These are phyloP conservation scores for Coemansia reversa DNA, from an alignment of 192 early-diverging fungal species.

Conservation along the genomic window DNA sequence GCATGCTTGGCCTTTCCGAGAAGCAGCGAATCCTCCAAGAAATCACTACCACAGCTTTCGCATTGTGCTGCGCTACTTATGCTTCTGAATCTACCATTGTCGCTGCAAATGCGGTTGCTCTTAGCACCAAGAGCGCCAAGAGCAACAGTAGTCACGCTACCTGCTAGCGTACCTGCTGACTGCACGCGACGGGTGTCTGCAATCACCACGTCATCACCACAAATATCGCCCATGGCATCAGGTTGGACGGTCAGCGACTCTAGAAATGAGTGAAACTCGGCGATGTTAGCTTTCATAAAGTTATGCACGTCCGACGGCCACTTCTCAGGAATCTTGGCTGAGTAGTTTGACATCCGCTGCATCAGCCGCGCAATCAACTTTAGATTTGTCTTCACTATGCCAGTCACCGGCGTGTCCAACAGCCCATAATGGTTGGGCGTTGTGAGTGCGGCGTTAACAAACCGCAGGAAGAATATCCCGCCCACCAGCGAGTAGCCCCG, in stretches of 20 bases:
- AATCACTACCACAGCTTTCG: neutral
- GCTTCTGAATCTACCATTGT: conserved; percentile 10
- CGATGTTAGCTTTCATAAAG: conserved; percentile 37
- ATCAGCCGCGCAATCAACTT: conserved; percentile 44
- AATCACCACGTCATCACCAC: neutral
- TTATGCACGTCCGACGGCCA: conserved; percentile 41
- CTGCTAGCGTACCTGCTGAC: conserved; percentile 8
- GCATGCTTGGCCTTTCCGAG: too few relatives aligned
- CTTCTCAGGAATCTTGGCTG: conserved; percentile 33
- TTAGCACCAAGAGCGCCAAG: neutral
- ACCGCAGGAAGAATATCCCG: conserved; percentile 50
- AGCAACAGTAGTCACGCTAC: neutral
- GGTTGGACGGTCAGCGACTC: conserved; percentile 24
- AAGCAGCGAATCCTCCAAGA: neutral
- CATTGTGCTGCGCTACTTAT: neutral
- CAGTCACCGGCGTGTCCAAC: conserved; percentile 15
- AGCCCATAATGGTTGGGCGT: conserved; percentile 45
- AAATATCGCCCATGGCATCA: neutral
- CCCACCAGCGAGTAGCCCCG: conserved; percentile 45
- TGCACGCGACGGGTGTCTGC: conserved; percentile 1
- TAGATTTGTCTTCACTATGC: conserved; percentile 34
- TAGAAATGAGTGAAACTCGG: conserved; percentile 28
- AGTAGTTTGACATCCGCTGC: conserved; percentile 48
- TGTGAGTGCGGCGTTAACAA: conserved; percentile 43
- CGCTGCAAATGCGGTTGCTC: neutral